These are phyloP conservation scores for Fagopyrum homotropicum DNA, from an alignment of 148 eudicot genomes.

Conservation along the genomic window DNA sequence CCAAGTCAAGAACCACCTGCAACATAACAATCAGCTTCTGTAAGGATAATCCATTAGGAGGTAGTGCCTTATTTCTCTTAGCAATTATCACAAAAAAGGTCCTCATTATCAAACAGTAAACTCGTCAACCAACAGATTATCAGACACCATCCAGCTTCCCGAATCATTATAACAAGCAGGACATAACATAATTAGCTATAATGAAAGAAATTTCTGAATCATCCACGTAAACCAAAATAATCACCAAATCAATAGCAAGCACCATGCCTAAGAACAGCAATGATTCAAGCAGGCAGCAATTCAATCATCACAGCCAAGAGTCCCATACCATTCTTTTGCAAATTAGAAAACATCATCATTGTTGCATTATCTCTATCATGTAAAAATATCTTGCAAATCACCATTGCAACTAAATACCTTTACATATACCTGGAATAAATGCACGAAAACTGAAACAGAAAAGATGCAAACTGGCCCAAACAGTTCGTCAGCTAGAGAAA, in stretches of 20 bases:
- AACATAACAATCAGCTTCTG: background rate
- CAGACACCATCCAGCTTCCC: background rate
- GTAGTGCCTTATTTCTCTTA: background rate
- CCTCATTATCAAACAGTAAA: background rate
- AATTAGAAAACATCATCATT: background rate
- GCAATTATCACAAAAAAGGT: background rate
- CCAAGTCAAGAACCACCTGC: conserved; percentile 99
- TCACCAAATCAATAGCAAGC: conserved; percentile 4
- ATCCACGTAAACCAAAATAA: background rate
- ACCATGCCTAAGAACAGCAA: background rate
- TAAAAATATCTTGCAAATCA: background rate
- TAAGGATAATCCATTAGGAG: background rate
- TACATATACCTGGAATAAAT: background rate
- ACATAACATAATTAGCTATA: background rate
- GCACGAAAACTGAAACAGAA: background rate
- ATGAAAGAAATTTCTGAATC: background rate
- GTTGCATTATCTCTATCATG: background rate
- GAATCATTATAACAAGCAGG: conserved; percentile 8
- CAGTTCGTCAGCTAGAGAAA: background rate
- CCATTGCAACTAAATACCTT: background rate
- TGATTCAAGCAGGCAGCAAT: background rate
- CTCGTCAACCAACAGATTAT: background rate
- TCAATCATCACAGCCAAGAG: background rate
- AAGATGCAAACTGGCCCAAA: background rate
- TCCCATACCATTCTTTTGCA: background rate